phyloP scores from a whole-genome alignment of 148 eudicot species.

The Fallopia convolvulus region DNA sequence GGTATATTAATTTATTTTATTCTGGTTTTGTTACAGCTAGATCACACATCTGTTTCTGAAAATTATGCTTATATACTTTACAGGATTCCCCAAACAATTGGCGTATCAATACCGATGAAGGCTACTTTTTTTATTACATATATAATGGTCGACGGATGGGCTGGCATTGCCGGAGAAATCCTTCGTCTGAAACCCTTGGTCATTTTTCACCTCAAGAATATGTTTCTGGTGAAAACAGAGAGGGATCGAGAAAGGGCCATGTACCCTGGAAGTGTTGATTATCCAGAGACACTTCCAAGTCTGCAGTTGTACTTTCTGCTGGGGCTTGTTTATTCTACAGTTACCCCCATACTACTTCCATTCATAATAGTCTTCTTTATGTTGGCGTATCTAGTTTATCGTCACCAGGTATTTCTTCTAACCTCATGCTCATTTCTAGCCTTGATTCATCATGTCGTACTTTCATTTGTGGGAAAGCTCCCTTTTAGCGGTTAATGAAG shows the following conservation, averaged over 20 bases:
- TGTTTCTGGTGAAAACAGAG: conserved; percentile 87
- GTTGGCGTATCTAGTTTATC: conserved; percentile 82
- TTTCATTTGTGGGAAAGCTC: neutral
- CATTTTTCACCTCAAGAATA: conserved; percentile 77
- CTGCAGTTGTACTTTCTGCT: conserved; percentile 87
- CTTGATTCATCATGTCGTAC: neutral
- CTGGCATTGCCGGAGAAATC: conserved; percentile 90
- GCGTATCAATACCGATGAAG: conserved; percentile 95
- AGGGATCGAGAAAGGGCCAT: conserved; percentile 87
- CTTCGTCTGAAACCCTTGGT: conserved; percentile 76
- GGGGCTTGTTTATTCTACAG: conserved; percentile 85
- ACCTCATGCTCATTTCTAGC: neutral
- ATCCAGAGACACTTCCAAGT: conserved; percentile 72
- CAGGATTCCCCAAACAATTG: conserved; percentile 86
- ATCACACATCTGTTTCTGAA: neutral
- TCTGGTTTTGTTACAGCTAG: neutral
- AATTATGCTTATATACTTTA: conserved; percentile 9
- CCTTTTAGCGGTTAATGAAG: neutral
- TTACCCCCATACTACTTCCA: conserved; percentile 87
- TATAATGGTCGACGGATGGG: conserved; percentile 99
- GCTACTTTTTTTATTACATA: conserved; percentile 98
- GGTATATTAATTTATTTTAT: neutral
- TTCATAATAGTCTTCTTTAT: conserved; percentile 87
- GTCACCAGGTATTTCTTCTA: conserved; percentile 67
- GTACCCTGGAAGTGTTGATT: conserved; percentile 82